These are phyloP conservation scores for Cryomyces minteri DNA, from an alignment of 495 filamentous ascomycete species.

Conservation along the genomic window DNA sequence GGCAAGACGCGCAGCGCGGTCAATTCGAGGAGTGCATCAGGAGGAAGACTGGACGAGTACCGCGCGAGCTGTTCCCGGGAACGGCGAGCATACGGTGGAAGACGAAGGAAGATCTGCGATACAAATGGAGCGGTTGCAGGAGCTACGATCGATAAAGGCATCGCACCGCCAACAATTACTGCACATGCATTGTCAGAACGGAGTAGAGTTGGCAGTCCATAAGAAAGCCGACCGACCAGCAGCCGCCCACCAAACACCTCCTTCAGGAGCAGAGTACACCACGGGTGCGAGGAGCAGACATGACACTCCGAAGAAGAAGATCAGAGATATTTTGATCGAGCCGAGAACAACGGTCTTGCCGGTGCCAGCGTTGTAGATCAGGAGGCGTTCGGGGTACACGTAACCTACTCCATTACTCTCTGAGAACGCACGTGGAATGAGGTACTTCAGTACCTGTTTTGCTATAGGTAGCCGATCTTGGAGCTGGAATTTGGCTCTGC, in stretches of 20 bases:
- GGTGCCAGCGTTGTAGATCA: constrained; percentile 58
- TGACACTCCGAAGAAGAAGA: constrained; percentile 50
- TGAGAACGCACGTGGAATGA: constrained; percentile 37
- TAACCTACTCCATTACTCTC: constrained; percentile 47
- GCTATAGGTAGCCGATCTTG: no score
- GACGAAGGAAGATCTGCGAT: constrained; percentile 7
- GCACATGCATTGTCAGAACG: neutral
- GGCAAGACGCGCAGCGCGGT: constrained; percentile 47
- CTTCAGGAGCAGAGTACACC: constrained; percentile 31
- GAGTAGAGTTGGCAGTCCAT: no score
- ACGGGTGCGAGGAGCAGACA: constrained; percentile 39
- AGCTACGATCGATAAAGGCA: constrained; percentile 48
- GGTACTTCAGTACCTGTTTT: no score
- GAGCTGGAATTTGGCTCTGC: no score
- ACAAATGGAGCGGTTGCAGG: constrained; percentile 31
- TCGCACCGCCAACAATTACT: constrained; percentile 39
- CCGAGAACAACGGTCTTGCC: constrained; percentile 45
- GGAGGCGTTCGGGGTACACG: constrained; percentile 36
- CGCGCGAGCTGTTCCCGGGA: constrained; percentile 47
- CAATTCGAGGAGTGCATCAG: constrained; percentile 43
- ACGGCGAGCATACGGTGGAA: constrained; percentile 24
- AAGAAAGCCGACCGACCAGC: no score
- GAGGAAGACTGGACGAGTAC: constrained; percentile 43
- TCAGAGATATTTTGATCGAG: constrained; percentile 46
- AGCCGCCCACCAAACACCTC: no score